A percentile compares a stretch with the other conserved stretches of the same genome.
Evolutionary conservation across 306 rosid genomes (phyloP).

Genomic region (Malus sieversii): DNA sequence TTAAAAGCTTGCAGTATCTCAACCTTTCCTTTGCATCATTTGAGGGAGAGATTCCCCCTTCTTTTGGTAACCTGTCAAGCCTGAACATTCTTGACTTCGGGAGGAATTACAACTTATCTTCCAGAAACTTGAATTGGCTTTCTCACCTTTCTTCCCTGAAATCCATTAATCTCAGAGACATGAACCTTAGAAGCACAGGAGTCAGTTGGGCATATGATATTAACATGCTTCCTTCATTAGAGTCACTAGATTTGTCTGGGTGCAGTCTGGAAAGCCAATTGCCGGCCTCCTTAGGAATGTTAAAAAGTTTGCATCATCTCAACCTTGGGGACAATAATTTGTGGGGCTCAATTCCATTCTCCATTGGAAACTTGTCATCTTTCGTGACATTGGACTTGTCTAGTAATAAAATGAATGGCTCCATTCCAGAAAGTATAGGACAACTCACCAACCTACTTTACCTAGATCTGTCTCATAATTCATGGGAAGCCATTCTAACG

Average conservation of each 20-base stretch:
- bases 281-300: not conserved
- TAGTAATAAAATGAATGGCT: constrained; percentile 21
- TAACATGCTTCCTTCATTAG: not conserved
- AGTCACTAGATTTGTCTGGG: not conserved
- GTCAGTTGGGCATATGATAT: not conserved
- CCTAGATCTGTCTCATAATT: not conserved
- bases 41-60: too few species aligned
- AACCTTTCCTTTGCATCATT: too few species aligned
- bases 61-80: too few species aligned
- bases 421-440: constrained; percentile 29
- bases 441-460: constrained; percentile 21
- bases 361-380: constrained; percentile 23
- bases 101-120: too few species aligned
- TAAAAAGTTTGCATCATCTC: not conserved
- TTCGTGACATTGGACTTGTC: not conserved
- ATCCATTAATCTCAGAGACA: constrained; percentile 1
- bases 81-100: too few species aligned
- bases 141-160: too few species aligned
- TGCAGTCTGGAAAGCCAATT: not conserved
- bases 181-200: constrained; percentile 14
- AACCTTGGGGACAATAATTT: not conserved
- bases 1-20: too few species aligned
- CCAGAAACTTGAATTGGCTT: too few species aligned
- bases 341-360: constrained; percentile 21
- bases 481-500: constrained; percentile 9